These are phyloP conservation scores for Epithele typhae DNA, from an alignment of 768 basidiomycete genomes.

Conservation along the genomic window DNA sequence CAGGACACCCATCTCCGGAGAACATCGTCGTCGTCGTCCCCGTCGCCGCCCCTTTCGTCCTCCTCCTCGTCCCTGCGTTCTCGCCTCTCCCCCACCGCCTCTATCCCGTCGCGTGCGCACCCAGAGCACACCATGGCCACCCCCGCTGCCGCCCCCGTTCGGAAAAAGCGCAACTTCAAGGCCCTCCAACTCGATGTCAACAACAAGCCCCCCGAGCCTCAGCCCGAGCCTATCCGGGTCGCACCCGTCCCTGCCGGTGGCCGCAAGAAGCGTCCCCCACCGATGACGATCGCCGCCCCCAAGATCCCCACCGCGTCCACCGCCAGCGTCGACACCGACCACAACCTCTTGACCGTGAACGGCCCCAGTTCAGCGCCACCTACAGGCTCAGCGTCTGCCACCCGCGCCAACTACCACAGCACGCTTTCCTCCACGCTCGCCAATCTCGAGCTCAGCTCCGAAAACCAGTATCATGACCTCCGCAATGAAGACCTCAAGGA, in stretches of 20 bases:
- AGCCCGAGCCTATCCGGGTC: constrained; percentile 34
- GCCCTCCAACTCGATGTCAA: constrained; percentile 69
- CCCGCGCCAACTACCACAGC: constrained; percentile 72
- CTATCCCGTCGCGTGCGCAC: neutral
- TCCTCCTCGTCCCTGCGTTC: neutral
- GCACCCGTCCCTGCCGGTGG: constrained; percentile 32
- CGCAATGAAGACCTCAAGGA: constrained; percentile 89
- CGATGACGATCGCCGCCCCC: constrained; percentile 76
- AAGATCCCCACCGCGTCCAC: constrained; percentile 40
- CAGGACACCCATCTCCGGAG: neutral
- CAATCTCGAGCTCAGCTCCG: constrained; percentile 79
- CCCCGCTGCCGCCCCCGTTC: constrained; percentile 44
- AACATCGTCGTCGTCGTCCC: constrained; percentile 1
- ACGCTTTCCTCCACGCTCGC: constrained; percentile 82
- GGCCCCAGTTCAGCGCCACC: constrained; percentile 49
- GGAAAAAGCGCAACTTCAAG: constrained; percentile 93
- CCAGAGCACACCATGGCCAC: constrained; percentile 5
- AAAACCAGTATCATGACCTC: constrained; percentile 76
- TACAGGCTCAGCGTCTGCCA: constrained; percentile 46
- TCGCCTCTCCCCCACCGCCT: neutral
- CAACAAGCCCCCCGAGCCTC: constrained; percentile 34
- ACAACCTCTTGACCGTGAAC: constrained; percentile 44
- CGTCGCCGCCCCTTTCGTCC: neutral
- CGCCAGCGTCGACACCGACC: constrained; percentile 30
- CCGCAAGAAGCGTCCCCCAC: constrained; percentile 72